Conservation (phyloP, 2,329 filamentous ascomycete species). For the Colletotrichum sansevieriae region DNA sequence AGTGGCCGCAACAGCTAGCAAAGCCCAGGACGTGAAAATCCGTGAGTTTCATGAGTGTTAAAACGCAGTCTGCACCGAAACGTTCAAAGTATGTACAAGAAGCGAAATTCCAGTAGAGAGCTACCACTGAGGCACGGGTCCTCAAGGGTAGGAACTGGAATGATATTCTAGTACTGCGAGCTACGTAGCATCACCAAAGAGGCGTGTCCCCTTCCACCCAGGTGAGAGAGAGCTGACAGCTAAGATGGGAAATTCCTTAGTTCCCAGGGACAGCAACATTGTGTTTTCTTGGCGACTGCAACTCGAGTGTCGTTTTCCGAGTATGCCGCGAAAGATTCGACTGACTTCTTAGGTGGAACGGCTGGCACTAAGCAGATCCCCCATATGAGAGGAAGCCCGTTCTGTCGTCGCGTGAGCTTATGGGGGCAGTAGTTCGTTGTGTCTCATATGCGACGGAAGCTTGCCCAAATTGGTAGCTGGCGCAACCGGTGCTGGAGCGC, state of each 20-base stretch:
- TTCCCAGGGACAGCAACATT: not conserved
- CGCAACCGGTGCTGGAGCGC: not conserved
- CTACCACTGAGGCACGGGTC: not conserved
- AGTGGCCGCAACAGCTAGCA: conserved; percentile 23
- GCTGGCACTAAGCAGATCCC: not conserved
- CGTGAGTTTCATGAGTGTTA: conserved; percentile 22
- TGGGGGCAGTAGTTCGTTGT: not conserved
- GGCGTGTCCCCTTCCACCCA: not conserved
- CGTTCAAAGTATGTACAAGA: not conserved
- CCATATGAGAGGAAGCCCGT: conserved; percentile 12
- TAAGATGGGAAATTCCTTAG: conserved; percentile 5
- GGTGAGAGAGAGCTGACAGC: not conserved
- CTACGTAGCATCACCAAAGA: not conserved
- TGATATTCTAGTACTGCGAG: not conserved
- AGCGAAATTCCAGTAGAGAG: not conserved
- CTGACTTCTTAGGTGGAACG: conserved; percentile 7
- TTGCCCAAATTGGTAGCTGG: not conserved
- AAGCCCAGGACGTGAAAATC: conserved; percentile 22
- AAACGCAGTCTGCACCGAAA: no score
- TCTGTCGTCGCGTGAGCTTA: conserved; percentile 3
- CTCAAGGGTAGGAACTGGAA: not conserved
- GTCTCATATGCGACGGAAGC: conserved; percentile 1
- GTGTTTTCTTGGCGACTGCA: not conserved
- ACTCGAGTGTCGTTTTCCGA: not conserved
- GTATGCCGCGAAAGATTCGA: accelerated